Conservation (phyloP, 352 stramenopile species). For the Halophytophthora batemanensis region DNA sequence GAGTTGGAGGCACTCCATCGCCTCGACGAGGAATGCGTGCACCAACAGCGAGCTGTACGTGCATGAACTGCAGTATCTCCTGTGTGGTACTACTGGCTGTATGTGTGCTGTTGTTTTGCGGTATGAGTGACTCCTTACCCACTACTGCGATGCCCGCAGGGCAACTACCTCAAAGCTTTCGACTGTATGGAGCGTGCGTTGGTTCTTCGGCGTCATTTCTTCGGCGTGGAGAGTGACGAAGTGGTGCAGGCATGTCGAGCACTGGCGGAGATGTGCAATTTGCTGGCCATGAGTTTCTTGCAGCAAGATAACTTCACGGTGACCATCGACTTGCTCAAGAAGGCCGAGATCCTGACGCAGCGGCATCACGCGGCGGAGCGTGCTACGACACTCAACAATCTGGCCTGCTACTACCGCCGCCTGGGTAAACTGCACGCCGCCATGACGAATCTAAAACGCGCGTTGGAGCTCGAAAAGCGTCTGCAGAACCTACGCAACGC, state of each 20-base stretch:
- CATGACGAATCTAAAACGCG: constrained; percentile 90
- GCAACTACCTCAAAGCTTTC: constrained; percentile 91
- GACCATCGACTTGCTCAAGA: constrained; percentile 91
- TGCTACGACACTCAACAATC: constrained; percentile 93
- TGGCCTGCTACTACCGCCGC: constrained; percentile 91
- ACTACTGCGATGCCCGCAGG: constrained; percentile 27
- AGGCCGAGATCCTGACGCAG: constrained; percentile 90
- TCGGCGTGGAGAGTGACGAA: constrained; percentile 86
- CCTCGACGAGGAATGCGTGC: constrained; percentile 89
- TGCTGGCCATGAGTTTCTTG: constrained; percentile 92
- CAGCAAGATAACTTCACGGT: constrained; percentile 92
- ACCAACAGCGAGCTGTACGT: constrained; percentile 76
- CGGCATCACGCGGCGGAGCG: constrained; percentile 64
- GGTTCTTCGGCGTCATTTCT: constrained; percentile 90
- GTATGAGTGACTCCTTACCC: constrained; percentile 1
- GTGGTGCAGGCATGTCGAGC: constrained; percentile 84
- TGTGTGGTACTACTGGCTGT: background rate
- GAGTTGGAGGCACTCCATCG: constrained; percentile 88
- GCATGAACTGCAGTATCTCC: background rate
- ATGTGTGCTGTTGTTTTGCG: background rate
- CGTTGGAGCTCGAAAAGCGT: constrained; percentile 82
- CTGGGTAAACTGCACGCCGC: constrained; percentile 87
- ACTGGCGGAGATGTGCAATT: constrained; percentile 92
- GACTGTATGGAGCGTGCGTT: constrained; percentile 92
- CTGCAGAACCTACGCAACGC: constrained; percentile 74